Conservation (phyloP, 495 filamentous ascomycete species). For the Aspergillus taichungensis region DNA sequence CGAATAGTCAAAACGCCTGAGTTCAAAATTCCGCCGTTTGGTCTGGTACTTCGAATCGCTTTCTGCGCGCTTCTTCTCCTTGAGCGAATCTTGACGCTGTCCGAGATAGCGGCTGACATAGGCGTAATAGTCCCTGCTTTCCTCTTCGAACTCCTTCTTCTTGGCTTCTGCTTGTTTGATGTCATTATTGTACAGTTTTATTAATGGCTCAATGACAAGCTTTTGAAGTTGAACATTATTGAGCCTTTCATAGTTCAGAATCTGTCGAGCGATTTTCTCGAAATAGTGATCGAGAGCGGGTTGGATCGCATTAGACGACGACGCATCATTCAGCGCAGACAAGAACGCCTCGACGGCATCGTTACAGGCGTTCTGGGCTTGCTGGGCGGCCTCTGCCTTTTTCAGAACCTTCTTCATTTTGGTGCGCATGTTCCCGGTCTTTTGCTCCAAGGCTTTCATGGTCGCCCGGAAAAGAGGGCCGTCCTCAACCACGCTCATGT, state of each 20-base stretch:
- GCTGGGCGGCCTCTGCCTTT: slow-evolving; percentile 76
- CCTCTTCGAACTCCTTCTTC: slow-evolving; percentile 97
- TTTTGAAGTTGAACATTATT: slow-evolving; percentile 80
- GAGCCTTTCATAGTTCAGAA: slow-evolving; percentile 74
- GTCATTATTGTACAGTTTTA: slow-evolving; percentile 83
- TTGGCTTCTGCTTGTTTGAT: slow-evolving; percentile 97
- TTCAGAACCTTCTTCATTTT: slow-evolving; percentile 96
- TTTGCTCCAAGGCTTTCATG: slow-evolving; percentile 93
- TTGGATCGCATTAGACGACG: slow-evolving; percentile 84
- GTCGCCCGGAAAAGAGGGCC: slow-evolving; percentile 93
- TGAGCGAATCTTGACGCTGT: slow-evolving; percentile 88
- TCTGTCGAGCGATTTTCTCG: slow-evolving; percentile 89
- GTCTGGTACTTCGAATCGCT: slow-evolving; percentile 95
- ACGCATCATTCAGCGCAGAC: slow-evolving; percentile 79
- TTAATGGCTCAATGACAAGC: slow-evolving; percentile 88
- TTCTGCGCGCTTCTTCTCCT: slow-evolving; percentile 91
- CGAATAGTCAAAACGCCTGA: slow-evolving; percentile 97
- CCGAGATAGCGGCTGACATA: slow-evolving; percentile 92
- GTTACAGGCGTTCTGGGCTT: slow-evolving; percentile 74
- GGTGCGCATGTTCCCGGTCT: slow-evolving; percentile 85
- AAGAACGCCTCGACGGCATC: slow-evolving; percentile 75
- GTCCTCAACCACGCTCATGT: slow-evolving; percentile 80
- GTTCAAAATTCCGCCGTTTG: slow-evolving; percentile 87
- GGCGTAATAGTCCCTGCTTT: slow-evolving; percentile 94
- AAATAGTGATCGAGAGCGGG: slow-evolving; percentile 97